Conservation (phyloP, 75 land plant species). For the Chamaecyparis obtusa region DNA sequence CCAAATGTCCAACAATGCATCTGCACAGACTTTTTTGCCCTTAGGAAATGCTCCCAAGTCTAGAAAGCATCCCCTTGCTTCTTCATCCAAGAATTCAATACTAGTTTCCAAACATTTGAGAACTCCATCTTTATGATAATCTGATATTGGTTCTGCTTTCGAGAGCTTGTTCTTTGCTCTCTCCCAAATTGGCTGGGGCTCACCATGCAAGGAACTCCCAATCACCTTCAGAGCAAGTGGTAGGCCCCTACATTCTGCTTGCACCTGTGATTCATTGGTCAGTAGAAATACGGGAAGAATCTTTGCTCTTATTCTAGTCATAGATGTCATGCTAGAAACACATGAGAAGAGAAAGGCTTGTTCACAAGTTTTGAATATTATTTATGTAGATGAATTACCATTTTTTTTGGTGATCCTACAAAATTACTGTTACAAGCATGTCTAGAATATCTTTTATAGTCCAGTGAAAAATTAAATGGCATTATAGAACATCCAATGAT, state of each 20-base stretch:
- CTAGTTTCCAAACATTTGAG: constrained; percentile 48
- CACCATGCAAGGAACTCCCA: constrained; percentile 43
- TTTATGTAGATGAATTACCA: neutral
- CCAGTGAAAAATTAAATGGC: neutral
- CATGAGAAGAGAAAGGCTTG: neutral
- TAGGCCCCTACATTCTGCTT: constrained; percentile 55
- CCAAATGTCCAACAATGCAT: constrained; percentile 60
- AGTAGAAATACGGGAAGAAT: neutral
- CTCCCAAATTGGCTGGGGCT: constrained; percentile 40
- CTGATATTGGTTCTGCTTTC: constrained; percentile 37
- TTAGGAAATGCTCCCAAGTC: constrained; percentile 65
- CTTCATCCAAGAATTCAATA: constrained; percentile 23
- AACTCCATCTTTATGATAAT: constrained; percentile 45
- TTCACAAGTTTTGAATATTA: neutral
- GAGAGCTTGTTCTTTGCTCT: constrained; percentile 41
- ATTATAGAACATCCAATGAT: neutral
- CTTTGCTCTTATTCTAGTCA: neutral
- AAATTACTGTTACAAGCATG: neutral
- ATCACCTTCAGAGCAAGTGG: constrained; percentile 68
- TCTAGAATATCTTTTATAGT: neutral
- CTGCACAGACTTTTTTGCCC: constrained; percentile 54
- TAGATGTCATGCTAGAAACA: neutral
- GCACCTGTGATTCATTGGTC: constrained; percentile 22
- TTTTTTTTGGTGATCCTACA: neutral
- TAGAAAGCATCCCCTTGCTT: constrained; percentile 50